phyloP scores from a whole-genome alignment of 192 early-diverging fungal species.

The Rhizoclosmatium sp. region DNA sequence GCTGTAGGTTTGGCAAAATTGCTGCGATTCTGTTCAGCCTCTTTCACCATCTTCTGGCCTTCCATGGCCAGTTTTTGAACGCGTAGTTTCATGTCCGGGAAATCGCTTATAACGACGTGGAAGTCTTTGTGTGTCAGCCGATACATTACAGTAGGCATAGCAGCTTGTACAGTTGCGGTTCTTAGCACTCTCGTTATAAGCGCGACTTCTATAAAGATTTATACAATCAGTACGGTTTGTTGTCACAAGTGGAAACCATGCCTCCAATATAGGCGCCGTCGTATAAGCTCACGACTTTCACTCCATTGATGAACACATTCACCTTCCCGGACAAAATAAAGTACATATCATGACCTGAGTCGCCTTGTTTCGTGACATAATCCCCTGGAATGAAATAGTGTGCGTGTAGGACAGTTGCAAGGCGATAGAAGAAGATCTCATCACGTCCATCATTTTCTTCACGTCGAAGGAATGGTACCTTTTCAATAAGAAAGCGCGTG shows the following conservation, averaged over 20 bases:
- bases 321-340: conserved; percentile 55
- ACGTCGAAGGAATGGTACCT: conserved; percentile 56
- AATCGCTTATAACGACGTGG: conserved; percentile 21
- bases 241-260: neutral
- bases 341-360: conserved; percentile 57
- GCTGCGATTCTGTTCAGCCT: neutral
- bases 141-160: conserved; percentile 20
- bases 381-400: conserved; percentile 39
- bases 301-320: conserved; percentile 49
- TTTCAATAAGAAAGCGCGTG: conserved; percentile 48
- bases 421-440: conserved; percentile 46
- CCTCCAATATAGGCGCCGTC: conserved; percentile 36
- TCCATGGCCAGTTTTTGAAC: conserved; percentile 8
- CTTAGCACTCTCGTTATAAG: conserved; percentile 8
- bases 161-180: conserved; percentile 27
- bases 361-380: conserved; percentile 31
- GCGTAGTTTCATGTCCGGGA: conserved; percentile 19
- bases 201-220: conserved; percentile 6
- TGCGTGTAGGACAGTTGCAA: conserved; percentile 45
- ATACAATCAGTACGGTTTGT: neutral
- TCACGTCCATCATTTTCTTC: conserved; percentile 54
- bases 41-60: conserved; percentile 5
- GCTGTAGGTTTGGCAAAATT: neutral
- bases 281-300: conserved; percentile 35
- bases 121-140: conserved; percentile 21